Conservation (phyloP, 352 stramenopile species). For the Nothophytophthora sp. region DNA sequence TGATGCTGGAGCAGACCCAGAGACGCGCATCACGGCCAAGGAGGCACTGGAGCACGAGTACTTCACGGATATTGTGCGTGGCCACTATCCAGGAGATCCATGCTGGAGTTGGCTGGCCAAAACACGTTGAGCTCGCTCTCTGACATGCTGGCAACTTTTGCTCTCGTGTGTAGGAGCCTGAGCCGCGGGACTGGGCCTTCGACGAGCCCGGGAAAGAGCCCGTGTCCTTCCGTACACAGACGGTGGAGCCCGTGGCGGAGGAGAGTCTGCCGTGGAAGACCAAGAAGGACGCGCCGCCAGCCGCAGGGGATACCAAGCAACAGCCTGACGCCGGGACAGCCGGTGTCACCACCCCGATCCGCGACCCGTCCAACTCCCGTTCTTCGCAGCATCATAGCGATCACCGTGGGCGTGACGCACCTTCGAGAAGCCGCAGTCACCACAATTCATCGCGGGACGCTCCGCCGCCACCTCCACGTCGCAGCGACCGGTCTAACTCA, state of each 20-base stretch:
- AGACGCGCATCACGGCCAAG: conserved; percentile 89
- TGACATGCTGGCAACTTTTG: not conserved
- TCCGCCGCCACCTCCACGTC: conserved; percentile 32
- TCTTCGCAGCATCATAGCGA: conserved; percentile 41
- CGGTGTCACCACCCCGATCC: conserved; percentile 32
- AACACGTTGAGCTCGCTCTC: no score
- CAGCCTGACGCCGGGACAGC: conserved; percentile 26
- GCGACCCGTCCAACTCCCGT: conserved; percentile 31
- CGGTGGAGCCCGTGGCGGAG: conserved; percentile 72
- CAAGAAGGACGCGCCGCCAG: conserved; percentile 49
- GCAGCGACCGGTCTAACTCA: conserved; percentile 41
- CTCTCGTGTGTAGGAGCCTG: conserved; percentile 62
- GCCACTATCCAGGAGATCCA: not conserved
- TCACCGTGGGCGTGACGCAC: conserved; percentile 30
- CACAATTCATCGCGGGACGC: conserved; percentile 49
- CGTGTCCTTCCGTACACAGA: conserved; percentile 85
- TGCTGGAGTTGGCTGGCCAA: no score
- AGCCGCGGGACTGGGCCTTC: conserved; percentile 86
- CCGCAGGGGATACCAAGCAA: conserved; percentile 23
- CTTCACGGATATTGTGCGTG: conserved; percentile 89
- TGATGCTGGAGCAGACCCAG: conserved; percentile 71
- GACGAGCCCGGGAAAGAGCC: conserved; percentile 88
- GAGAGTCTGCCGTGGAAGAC: conserved; percentile 73
- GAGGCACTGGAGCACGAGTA: conserved; percentile 94
- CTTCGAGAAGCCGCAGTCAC: conserved; percentile 47